Base-by-base conservation (phyloP, 2,329 filamentous ascomycete genomes). In the Botrytis pseudocinerea region DNA sequence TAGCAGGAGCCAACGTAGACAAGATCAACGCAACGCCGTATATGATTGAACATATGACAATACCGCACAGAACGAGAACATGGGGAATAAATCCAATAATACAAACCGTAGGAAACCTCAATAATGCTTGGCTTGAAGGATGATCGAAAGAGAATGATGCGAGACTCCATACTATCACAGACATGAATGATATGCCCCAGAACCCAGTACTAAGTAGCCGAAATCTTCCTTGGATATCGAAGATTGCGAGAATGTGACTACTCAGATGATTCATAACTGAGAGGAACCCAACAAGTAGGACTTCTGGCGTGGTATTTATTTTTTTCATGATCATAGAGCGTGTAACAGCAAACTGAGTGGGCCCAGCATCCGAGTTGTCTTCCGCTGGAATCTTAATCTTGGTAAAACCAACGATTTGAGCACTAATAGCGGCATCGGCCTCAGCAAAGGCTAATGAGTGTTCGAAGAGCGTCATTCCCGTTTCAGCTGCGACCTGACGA, bases 381-480 rank as follows among this genome's bases (percentile, higher is more conserved):
- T 76, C 76, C 4, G 78, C 75, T 57, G 78, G 76, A 35, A 73
- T 59, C 46, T 66, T 73, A 25, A 63, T 72, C 65, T 77, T 79
- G 14, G 75, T 78, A 25, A 71, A 77, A 14, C 78, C 79, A 82
- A 62, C 91, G 22, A 97, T 87, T 69, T 94, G 92, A 76, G 91
- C 93, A 78, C 91, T 91, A 63, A 98, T 91, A 76, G 95, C 92
- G 44, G 93, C 92, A 81, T 99, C 96, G 14, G 95, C 95, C 82
- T 99, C 96, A 18, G 95, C 94, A 83, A 98, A 99, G 3, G 95
- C 95, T 14, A 99, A 86, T 0, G 95, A 98, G 80, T 98, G 95
- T 81, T 99, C 96, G 79, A 98, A 97, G 2, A 98, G 88, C 0
- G 95, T 97, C 93, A 98, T 97, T 28, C 94, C 95, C 1, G 94